phyloP scores from a whole-genome alignment of 208 protist species.

The Acanthamoeba sp. region DNA sequence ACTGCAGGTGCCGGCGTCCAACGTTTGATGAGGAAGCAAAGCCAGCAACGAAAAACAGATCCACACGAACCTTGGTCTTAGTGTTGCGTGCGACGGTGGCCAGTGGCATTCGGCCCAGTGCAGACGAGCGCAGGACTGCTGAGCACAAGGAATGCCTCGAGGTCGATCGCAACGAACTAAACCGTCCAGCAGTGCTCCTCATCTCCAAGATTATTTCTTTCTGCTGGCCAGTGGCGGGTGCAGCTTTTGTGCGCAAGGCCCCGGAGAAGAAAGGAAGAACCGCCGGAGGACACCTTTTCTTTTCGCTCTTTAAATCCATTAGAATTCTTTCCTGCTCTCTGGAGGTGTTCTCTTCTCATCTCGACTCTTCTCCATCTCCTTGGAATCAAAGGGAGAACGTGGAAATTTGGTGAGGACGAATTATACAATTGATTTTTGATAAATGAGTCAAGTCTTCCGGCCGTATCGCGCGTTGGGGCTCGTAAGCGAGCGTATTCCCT shows the following conservation, averaged over 20 bases:
- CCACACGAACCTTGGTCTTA: not conserved
- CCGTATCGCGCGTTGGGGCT: conserved; percentile 67
- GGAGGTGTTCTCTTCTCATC: not conserved
- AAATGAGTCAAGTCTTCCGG: conserved; percentile 72
- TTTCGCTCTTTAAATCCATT: not conserved
- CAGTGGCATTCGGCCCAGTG: not conserved
- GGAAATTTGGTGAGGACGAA: not conserved
- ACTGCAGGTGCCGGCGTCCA: not conserved
- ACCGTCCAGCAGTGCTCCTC: not conserved
- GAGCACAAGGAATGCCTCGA: not conserved
- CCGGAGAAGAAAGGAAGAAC: conserved; percentile 37
- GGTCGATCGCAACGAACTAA: not conserved
- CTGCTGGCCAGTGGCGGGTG: not conserved
- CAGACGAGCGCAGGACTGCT: not conserved
- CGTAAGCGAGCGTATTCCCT: conserved; percentile 62
- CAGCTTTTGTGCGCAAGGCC: not conserved
- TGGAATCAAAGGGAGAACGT: not conserved
- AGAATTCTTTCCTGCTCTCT: not conserved
- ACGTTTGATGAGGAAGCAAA: not conserved
- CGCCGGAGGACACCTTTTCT: not conserved
- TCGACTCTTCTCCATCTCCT: not conserved
- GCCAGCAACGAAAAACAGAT: not conserved
- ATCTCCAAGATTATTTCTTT: not conserved
- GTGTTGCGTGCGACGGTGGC: not conserved
- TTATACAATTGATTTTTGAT: not conserved